Evolutionary conservation across 2,329 filamentous ascomycete species (phyloP).

Genomic region (Aulographum hederae): DNA sequence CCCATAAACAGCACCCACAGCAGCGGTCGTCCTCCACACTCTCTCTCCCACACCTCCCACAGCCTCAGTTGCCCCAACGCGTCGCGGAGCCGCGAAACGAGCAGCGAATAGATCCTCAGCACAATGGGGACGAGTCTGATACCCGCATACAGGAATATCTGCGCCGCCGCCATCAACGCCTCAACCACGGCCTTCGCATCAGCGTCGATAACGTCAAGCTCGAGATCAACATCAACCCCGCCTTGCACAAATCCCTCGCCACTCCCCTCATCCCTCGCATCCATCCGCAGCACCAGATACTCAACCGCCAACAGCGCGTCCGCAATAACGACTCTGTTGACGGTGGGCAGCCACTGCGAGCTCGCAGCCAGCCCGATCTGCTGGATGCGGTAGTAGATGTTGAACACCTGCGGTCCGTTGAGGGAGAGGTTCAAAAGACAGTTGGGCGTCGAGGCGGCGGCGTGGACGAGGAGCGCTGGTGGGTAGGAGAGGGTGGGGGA

Average conservation of each 20-base stretch:
- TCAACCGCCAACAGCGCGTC: too few species aligned
- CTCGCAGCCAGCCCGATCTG: not conserved
- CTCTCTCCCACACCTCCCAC: not conserved
- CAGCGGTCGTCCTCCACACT: not conserved
- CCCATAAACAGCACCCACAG: not conserved
- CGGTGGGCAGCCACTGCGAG: too few species aligned
- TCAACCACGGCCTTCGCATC: not conserved
- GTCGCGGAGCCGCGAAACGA: not conserved
- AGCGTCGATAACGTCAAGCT: too few species aligned
- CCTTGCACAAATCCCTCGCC: too few species aligned
- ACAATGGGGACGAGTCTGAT: not conserved
- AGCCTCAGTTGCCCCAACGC: not conserved
- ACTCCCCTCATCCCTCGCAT: too few species aligned
- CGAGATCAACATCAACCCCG: too few species aligned
- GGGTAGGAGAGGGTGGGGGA: not conserved
- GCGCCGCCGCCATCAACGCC: not conserved
- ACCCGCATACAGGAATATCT: not conserved
- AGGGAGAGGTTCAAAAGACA: not conserved
- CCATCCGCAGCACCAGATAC: too few species aligned
- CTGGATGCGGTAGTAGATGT: not conserved
- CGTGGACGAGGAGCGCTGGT: not conserved
- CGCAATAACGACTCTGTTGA: too few species aligned
- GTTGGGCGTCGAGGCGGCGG: not conserved
- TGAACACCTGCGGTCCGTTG: not conserved
- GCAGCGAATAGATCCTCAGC: not conserved